These are phyloP conservation scores for Pseudocercospora eumusae DNA, from an alignment of 2,329 filamentous ascomycete genomes.

Conservation along the genomic window DNA sequence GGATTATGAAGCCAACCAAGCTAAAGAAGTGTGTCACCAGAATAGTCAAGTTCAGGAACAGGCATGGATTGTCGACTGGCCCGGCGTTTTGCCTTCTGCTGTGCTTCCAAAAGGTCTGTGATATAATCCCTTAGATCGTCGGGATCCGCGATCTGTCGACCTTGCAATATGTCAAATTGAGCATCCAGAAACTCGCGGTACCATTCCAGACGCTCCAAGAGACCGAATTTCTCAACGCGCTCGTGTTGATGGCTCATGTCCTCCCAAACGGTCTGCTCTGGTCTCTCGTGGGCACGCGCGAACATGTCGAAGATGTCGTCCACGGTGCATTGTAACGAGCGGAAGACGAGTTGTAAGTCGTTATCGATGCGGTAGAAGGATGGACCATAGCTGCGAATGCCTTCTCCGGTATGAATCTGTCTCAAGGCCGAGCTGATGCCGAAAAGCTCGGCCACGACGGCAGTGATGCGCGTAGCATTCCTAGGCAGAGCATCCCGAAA, in stretches of 20 bases:
- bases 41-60: conserved; percentile 2
- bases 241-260: conserved; percentile 51
- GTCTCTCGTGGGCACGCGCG: conserved; percentile 42
- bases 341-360: conserved; percentile 53
- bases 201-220: conserved; percentile 52
- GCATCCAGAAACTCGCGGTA: conserved; percentile 55
- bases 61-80: conserved; percentile 1
- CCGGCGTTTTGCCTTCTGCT: conserved; percentile 17
- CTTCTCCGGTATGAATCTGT: conserved; percentile 49
- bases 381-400: conserved; percentile 43
- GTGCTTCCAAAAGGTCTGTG: conserved; percentile 19
- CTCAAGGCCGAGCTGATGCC: conserved; percentile 55
- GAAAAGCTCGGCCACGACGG: conserved; percentile 57
- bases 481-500: conserved; percentile 56
- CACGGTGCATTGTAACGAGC: conserved; percentile 55
- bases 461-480: conserved; percentile 55
- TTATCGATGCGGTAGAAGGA: conserved; percentile 45
- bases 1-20: neutral
- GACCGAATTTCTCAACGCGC: conserved; percentile 48
- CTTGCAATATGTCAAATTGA: conserved; percentile 28
- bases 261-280: conserved; percentile 55
- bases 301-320: conserved; percentile 53
- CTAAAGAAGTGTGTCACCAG: conserved; percentile 4
- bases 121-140: conserved; percentile 13
- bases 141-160: conserved; percentile 9